These are phyloP conservation scores for Neonectria punicea DNA, from an alignment of 2,329 filamentous ascomycete genomes.

Conservation along the genomic window DNA sequence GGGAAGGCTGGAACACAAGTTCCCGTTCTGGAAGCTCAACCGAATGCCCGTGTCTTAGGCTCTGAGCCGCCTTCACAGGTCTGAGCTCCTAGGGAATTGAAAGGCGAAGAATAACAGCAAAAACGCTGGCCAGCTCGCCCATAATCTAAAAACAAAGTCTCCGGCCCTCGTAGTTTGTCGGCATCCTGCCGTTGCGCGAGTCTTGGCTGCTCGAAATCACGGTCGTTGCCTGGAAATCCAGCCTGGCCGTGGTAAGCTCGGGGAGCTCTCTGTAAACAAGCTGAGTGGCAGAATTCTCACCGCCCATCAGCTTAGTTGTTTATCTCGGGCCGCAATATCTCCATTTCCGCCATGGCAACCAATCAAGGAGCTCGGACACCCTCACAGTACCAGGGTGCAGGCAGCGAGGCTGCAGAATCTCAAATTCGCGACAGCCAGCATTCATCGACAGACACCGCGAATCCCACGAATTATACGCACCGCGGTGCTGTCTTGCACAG, in stretches of 20 bases:
- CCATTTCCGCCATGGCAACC: conserved; percentile 32
- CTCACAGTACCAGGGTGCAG: conserved; percentile 36
- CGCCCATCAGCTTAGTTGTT: conserved; percentile 43
- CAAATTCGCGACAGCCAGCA: conserved; percentile 42
- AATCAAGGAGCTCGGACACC: conserved; percentile 39
- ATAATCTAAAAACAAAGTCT: conserved; percentile 7
- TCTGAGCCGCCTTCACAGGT: neutral
- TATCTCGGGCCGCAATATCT: conserved; percentile 42
- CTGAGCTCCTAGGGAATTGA: conserved; percentile 14
- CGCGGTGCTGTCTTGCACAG: conserved; percentile 39
- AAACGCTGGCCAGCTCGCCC: neutral
- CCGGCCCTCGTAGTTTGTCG: neutral
- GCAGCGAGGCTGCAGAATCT: conserved; percentile 48
- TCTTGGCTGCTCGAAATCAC: neutral
- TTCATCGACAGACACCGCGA: conserved; percentile 37
- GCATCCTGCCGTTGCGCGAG: neutral
- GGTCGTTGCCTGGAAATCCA: conserved; percentile 14
- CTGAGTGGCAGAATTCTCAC: conserved; percentile 50
- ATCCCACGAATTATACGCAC: conserved; percentile 36
- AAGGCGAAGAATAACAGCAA: conserved; percentile 5
- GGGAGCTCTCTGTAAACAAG: conserved; percentile 24
- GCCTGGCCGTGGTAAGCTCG: conserved; percentile 1
- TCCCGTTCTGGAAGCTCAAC: conserved; percentile 20
- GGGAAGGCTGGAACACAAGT: conserved; percentile 1
- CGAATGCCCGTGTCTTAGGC: conserved; percentile 12